Base-by-base conservation (phyloP, 73 alveolate species). In the Paramecium sonneborni region DNA sequence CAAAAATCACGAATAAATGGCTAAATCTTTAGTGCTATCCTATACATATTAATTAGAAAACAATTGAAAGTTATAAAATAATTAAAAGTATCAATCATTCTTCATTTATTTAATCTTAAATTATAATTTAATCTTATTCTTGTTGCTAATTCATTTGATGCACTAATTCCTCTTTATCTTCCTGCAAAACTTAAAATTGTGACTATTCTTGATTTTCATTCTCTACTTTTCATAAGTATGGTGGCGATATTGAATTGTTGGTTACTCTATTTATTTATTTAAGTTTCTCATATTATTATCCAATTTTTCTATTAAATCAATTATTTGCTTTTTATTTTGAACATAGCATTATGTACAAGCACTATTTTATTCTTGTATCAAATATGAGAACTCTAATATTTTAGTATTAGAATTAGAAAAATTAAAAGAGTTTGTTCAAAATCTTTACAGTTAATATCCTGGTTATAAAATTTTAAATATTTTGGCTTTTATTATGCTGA, bases 1-100 rank as follows among this genome's bases (percentile, higher is more conserved):
- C 88, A 97, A 98, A 68, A 97, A 96, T 1, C 92, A 94, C 46
- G 96, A 92, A 67, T 21, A 86, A 68, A 43, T 92, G 46, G 92
- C 93, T 18, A 94, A 95, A 85, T 85, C 98, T 11, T 94, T 91
- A 43, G 98, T 95, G 70, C 21, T 95, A 24, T 79, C 90, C 5
- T 79, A 12, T 18, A 5, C 58, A 12, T 70, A 70, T 35, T 70
- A 70, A 28, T 70, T 70, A 35, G 57, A 70, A 2, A 58, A 58
- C 2, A 58, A 21, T n/a, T 58, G 82, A 58, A 3, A 4, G 43
- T 35, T 35, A 35, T 4, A 35, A 35, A 58, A 5, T 7, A 58
- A 21, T 7, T 15, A 15, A 35, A 2, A 35, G 8, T 6, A 35
- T 35, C 43, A 35, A 35, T 35, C 6, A 35, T 35, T 35, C 43